Conservation (phyloP, 139 green algal species). For the Coelastrella sp. region DNA sequence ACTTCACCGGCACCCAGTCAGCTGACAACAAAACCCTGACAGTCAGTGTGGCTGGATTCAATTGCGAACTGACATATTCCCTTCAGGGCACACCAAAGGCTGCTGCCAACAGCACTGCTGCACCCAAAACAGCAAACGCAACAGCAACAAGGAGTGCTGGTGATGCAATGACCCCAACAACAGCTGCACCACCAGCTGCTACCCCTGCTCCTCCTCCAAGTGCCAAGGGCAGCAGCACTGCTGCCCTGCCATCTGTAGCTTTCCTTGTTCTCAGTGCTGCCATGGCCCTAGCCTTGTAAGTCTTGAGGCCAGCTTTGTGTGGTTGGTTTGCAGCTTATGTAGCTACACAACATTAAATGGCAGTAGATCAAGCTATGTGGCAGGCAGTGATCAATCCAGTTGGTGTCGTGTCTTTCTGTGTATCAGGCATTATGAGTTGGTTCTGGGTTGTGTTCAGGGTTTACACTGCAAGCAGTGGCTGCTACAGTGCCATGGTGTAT, state of each 20-base stretch:
- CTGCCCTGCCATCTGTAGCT: neutral
- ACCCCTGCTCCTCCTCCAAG: neutral
- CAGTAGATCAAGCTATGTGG: no score
- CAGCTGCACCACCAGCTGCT: neutral
- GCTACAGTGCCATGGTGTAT: no score
- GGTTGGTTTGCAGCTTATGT: no score
- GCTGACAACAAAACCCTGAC: neutral
- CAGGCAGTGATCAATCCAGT: no score
- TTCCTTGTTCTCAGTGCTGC: neutral
- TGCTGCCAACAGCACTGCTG: neutral
- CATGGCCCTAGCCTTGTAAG: neutral
- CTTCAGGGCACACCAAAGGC: neutral
- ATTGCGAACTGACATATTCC: constrained; percentile 20
- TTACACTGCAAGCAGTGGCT: no score
- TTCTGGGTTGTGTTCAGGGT: no score
- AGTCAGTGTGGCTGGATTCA: neutral
- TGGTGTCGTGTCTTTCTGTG: no score
- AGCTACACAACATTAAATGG: no score
- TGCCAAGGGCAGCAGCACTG: neutral
- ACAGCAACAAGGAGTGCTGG: neutral
- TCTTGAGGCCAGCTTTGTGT: no score
- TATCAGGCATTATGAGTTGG: no score
- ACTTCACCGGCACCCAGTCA: neutral
- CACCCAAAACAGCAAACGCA: neutral
- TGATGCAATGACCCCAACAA: neutral